Base-by-base conservation (phyloP, 495 filamentous ascomycete species). In the Penicillium paradoxum region DNA sequence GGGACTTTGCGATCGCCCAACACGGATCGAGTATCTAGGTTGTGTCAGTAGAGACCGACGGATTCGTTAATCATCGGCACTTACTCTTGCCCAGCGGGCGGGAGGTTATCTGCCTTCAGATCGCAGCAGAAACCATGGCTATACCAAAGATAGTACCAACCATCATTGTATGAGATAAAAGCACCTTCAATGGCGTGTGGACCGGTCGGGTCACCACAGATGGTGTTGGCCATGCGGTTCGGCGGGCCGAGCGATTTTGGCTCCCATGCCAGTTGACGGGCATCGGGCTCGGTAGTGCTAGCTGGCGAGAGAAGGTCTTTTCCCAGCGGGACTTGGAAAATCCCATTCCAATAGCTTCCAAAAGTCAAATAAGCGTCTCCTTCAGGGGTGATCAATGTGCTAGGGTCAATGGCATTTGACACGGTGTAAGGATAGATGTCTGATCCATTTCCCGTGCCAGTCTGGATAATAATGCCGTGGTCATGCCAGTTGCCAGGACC, bases 391-490 rank as follows among this genome's bases (percentile, higher is more conserved):
- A 74, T 25, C 43, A 89, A 58, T 0, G 87, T 66, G 54, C 82
- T 84, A 0, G 77, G 68, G 56, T 92, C 88, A 57, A 92, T 90
- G n/a, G 86, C 82, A 54, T 91, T 90, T 59, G 84, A 86, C 2
- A 66, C 64, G 0, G 77, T 54, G 33, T 73, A 69, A 0, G 83
- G 84, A 2, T 60, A 42, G 19, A 84, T 59, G 0, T 81, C 82
- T 0, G 66, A 64, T 11, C 66, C 65, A 14, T 59, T 56, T 21
- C 73, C 72, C 1, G 60, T 67, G 34, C 70, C 70, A 1, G 70
- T 68, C 19, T 73, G 66, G 6, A 74, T 50, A 10, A 81, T 76
- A 2, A 72, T 55, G 0, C 72, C 75, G 18, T 72, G 70, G 34
- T 78, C 75, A 13, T 67, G 72, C 80, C 87, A 91, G 4, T 72